Evolutionary conservation across 1,284 basidiomycete genomes (phyloP), one percentile per base, ranked within the genome.

Genomic region (Kalmanozyma brasiliensis): DNA sequence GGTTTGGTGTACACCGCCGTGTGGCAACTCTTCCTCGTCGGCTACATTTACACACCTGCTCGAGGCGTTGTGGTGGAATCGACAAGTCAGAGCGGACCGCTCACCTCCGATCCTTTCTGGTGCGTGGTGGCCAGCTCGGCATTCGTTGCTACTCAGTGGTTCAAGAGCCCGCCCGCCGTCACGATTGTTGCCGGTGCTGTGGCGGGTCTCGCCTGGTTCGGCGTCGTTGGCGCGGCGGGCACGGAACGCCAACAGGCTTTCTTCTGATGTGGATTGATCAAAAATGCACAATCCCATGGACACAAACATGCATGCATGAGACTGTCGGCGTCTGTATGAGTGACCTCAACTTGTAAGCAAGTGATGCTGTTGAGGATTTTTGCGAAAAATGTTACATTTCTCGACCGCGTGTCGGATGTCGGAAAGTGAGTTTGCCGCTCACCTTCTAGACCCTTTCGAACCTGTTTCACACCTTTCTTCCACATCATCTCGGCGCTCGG

Each of bases 1-100:
- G 87, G 87, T 0, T 82, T 88, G 30, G 85, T 88, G 14, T 87
- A 84, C 58, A 86, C 86, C 0, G 86, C 87, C 4, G 85, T 87
- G 1, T 87, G 86, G 79, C 84, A 86, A 48, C 82, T 87, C 29
- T 87, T 83, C 79, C 47, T 73, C 3, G 73, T 78, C 17, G 75
- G 76, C 1, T 74, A 77, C 49, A 73, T 75, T 23, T 66, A 74
- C 38, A 57, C 58, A 14, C 80, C 82, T 81, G 83, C 83, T 61
- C 53, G 45, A 41, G 82, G 60, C 20, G 23, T 20, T 4, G 49
- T 48, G 9, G 49, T 57, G 3, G 43, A 64, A 22, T 47, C 52
- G 8, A 29, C 76, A 59, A 72, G 74, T 53, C 35, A 68, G 32
- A 82, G 83, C 9, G 78, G 82, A 0, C 77, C 79, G n/a, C 73